phyloP scores from a whole-genome alignment of 495 filamentous ascomycete genomes.

The Friedmanniomyces simplex region DNA sequence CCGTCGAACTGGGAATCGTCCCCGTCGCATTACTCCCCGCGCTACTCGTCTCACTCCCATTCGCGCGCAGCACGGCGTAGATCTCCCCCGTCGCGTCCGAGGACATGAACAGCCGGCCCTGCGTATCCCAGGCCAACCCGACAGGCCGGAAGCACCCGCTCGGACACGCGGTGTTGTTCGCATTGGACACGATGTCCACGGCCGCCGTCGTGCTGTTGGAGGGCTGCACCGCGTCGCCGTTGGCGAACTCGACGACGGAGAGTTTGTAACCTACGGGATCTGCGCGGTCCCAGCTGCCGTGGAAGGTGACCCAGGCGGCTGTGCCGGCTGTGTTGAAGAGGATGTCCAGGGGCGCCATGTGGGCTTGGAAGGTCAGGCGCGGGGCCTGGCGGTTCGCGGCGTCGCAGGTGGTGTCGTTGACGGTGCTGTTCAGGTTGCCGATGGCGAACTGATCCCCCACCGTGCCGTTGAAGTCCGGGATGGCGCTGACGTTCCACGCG shows the following conservation, averaged over 20 bases:
- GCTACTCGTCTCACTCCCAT: constrained; percentile 19
- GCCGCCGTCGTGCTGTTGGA: constrained; percentile 34
- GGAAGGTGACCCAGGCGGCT: constrained; percentile 35
- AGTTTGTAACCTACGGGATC: constrained; percentile 34
- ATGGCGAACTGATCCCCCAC: constrained; percentile 44
- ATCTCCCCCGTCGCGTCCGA: constrained; percentile 41
- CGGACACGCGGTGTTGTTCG: constrained; percentile 27
- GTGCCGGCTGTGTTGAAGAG: constrained; percentile 30
- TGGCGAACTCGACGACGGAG: constrained; percentile 36
- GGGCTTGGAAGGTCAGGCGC: constrained; percentile 30
- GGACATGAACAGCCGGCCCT: constrained; percentile 40
- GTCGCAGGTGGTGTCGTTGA: constrained; percentile 30
- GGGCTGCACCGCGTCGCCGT: constrained; percentile 36
- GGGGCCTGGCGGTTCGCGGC: constrained; percentile 16
- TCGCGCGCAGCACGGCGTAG: constrained; percentile 36
- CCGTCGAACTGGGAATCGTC: background rate
- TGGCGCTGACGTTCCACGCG: constrained; percentile 44
- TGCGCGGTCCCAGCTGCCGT: constrained; percentile 29
- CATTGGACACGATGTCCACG: constrained; percentile 39
- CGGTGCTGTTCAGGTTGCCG: constrained; percentile 24
- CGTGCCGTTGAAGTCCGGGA: constrained; percentile 36
- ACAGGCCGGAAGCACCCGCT: constrained; percentile 42
- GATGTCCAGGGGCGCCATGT: constrained; percentile 34
- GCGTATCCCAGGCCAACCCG: constrained; percentile 38
- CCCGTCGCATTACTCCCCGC: constrained; percentile 14